Conservation (phyloP, 1,284 basidiomycete species). For the Fomitopsis schrenkii region DNA sequence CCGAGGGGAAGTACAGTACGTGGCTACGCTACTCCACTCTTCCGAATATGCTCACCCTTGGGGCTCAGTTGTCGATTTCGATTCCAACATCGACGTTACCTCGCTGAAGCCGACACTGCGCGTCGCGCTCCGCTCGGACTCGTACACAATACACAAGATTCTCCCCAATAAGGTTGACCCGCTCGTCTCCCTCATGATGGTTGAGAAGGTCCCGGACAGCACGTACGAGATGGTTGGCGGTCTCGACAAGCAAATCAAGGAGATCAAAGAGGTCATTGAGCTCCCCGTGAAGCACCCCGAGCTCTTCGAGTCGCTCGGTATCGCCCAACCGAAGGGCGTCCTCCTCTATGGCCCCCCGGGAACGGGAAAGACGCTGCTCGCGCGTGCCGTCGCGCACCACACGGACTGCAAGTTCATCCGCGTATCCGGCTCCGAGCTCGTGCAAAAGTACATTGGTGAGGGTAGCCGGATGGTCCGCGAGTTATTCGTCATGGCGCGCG, state of each 20-base stretch:
- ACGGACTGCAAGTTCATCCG: slow-evolving; percentile 99
- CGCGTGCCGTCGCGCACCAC: slow-evolving; percentile 94
- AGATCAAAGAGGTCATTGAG: slow-evolving; percentile 99
- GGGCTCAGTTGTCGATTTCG: slow-evolving; percentile 85
- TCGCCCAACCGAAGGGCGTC: slow-evolving; percentile 97
- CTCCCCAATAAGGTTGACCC: slow-evolving; percentile 95
- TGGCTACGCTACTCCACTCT: slow-evolving; percentile 9
- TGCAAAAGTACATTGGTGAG: slow-evolving; percentile 99
- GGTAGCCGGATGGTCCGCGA: slow-evolving; percentile 96
- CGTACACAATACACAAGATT: slow-evolving; percentile 92
- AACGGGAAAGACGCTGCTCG: slow-evolving; percentile 93
- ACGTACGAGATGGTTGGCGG: slow-evolving; percentile 99
- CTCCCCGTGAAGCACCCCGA: slow-evolving; percentile 98
- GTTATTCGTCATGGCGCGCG: slow-evolving; percentile 97
- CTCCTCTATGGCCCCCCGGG: slow-evolving; percentile 95
- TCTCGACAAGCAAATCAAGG: slow-evolving; percentile 98
- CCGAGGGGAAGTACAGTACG: slow-evolving; percentile 97
- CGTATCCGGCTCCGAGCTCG: slow-evolving; percentile 92
- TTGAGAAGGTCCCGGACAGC: slow-evolving; percentile 99
- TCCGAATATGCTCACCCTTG: neutral
- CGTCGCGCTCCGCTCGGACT: slow-evolving; percentile 94
- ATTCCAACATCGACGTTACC: slow-evolving; percentile 82
- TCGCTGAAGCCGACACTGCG: slow-evolving; percentile 85
- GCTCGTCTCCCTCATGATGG: slow-evolving; percentile 98
- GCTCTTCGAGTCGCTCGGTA: slow-evolving; percentile 94